These are phyloP conservation scores for Naegleria lovaniensis DNA, from an alignment of 208 protist species.

Conservation along the genomic window DNA sequence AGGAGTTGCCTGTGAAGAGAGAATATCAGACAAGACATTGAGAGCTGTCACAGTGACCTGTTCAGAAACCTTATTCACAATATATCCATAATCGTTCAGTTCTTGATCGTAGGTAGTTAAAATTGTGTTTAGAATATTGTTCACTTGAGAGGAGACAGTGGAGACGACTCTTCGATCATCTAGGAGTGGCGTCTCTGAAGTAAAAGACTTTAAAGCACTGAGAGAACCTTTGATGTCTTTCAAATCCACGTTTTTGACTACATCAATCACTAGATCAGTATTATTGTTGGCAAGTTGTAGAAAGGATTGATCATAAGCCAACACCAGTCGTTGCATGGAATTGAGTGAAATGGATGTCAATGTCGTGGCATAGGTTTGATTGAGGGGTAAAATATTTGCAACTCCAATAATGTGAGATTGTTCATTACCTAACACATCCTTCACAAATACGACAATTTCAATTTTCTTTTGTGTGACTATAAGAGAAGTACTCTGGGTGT, in stretches of 20 bases:
- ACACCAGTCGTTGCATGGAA: not conserved
- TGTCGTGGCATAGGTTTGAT: too few relatives aligned
- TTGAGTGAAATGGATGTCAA: too few relatives aligned
- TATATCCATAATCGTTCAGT: not conserved
- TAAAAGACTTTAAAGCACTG: not conserved
- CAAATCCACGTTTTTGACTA: not conserved
- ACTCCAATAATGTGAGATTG: not conserved
- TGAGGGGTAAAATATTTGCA: too few relatives aligned
- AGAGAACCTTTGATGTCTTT: not conserved
- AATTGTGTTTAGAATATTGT: not conserved
- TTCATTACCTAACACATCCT: not conserved
- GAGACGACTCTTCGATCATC: not conserved
- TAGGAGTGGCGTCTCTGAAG: not conserved
- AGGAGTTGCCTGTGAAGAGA: not conserved
- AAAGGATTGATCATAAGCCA: not conserved
- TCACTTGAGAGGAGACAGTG: not conserved
- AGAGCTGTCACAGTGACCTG: not conserved
- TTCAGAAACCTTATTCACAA: not conserved
- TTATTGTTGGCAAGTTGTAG: not conserved
- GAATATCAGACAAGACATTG: not conserved
- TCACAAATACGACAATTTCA: not conserved
- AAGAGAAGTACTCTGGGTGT: too few relatives aligned
- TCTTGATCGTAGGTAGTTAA: not conserved
- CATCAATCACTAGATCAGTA: not conserved
- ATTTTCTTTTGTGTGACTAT: not conserved